Percentiles rank a stretch among this genome's conserved stretches.
Conservation (phyloP, 352 stramenopile genomes). For the Pythium insidiosum region DNA sequence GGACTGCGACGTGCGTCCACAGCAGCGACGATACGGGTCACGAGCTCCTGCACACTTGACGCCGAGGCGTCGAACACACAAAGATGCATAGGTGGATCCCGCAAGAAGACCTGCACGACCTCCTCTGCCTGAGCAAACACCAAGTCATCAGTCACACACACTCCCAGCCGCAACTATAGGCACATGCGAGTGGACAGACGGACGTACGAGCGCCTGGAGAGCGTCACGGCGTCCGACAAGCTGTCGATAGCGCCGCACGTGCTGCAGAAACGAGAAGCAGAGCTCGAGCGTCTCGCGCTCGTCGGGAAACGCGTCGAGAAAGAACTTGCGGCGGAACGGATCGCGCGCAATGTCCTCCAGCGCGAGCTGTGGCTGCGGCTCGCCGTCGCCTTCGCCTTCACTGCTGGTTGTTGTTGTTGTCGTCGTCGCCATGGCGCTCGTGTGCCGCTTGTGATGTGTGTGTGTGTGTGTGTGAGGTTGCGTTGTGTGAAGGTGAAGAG, state of each 20-base stretch:
- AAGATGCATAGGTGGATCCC: constrained; percentile 16
- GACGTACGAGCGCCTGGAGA: constrained; percentile 33
- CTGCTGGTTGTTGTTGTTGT: neutral
- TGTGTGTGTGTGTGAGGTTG: neutral
- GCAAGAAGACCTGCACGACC: constrained; percentile 28
- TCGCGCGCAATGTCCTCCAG: constrained; percentile 55
- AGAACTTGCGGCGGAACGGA: constrained; percentile 43
- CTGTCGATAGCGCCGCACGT: constrained; percentile 48
- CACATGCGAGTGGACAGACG: too few relatives aligned
- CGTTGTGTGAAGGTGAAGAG: too few relatives aligned
- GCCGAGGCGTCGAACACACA: constrained; percentile 14
- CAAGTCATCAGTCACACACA: neutral
- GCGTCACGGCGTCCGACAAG: constrained; percentile 32
- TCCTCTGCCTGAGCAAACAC: constrained; percentile 29
- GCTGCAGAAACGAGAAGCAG: constrained; percentile 45
- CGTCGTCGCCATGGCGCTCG: neutral
- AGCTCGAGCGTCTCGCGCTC: constrained; percentile 49
- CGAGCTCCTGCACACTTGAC: constrained; percentile 16
- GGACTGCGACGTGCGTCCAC: constrained; percentile 24
- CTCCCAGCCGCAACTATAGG: too few relatives aligned
- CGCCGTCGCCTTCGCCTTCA: neutral
- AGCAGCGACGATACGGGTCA: constrained; percentile 19
- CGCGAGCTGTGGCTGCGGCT: constrained; percentile 14
- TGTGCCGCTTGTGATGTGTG: neutral
- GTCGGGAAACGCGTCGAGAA: constrained; percentile 43